phyloP scores from a whole-genome alignment of 2,329 filamentous ascomycete species.

The Aureobasidium leucospermi region DNA sequence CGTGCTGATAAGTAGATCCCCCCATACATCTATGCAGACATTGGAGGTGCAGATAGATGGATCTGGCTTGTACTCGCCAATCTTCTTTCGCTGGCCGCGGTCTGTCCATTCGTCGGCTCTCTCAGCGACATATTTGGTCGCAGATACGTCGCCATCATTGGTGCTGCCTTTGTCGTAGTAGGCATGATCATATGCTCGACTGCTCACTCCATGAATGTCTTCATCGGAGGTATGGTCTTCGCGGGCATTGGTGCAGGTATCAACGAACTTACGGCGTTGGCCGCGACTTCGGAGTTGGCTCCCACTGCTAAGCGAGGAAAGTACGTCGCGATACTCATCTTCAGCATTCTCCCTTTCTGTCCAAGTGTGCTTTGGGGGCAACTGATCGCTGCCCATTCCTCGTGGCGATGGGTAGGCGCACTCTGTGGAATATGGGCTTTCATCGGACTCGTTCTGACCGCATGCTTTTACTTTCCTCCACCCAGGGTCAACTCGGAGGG shows the following conservation, averaged over 20 bases:
- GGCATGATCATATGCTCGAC: constrained; percentile 55
- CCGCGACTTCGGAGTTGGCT: constrained; percentile 60
- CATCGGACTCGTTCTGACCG: constrained; percentile 42
- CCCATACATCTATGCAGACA: constrained; percentile 50
- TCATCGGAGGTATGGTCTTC: constrained; percentile 56
- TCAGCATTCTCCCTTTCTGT: constrained; percentile 56
- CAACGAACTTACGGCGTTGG: constrained; percentile 61
- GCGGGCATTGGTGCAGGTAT: constrained; percentile 60
- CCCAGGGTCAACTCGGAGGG: constrained; percentile 37
- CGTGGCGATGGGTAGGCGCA: constrained; percentile 50
- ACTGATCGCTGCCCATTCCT: constrained; percentile 42
- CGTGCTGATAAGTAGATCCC: constrained; percentile 33
- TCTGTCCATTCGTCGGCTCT: constrained; percentile 59
- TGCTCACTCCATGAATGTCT: constrained; percentile 51
- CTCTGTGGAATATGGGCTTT: constrained; percentile 47
- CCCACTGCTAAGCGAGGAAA: constrained; percentile 57
- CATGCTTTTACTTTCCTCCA: constrained; percentile 49
- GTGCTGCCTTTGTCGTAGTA: constrained; percentile 47
- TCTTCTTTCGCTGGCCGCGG: constrained; percentile 48
- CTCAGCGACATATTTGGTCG: constrained; percentile 58
- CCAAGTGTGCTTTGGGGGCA: constrained; percentile 57
- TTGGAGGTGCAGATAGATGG: constrained; percentile 54
- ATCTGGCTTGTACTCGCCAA: constrained; percentile 50
- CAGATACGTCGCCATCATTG: constrained; percentile 51
- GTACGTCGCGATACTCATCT: constrained; percentile 54